Evolutionary conservation across 345 rosid genomes (phyloP).

Genomic region (Heritiera fomes): DNA sequence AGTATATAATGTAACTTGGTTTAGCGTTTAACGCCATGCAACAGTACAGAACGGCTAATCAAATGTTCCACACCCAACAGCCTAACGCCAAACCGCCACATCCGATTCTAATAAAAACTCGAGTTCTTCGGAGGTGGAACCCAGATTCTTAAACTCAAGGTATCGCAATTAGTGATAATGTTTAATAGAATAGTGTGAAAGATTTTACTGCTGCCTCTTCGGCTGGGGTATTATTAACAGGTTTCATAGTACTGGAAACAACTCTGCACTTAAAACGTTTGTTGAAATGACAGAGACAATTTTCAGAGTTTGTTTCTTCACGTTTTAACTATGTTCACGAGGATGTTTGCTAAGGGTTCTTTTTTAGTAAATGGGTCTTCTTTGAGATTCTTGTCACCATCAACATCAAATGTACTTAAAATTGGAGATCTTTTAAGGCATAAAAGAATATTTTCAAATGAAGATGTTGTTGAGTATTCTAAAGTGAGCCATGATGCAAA

Average conservation of each 20-base stretch:
- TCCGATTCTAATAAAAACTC: background rate
- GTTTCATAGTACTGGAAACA: background rate
- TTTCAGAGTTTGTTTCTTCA: background rate
- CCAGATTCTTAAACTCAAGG: background rate
- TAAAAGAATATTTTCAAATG: conserved; percentile 55
- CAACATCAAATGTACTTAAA: conserved; percentile 38
- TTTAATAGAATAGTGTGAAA: background rate
- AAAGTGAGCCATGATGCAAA: conserved; percentile 74
- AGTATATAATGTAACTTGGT: no score
- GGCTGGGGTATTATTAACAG: no score
- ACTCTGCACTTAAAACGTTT: background rate
- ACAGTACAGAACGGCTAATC: background rate
- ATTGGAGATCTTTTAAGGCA: conserved; percentile 62
- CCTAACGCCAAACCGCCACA: background rate
- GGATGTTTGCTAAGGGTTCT: background rate
- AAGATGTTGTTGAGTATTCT: conserved; percentile 68
- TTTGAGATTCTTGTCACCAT: conserved; percentile 51
- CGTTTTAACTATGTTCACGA: background rate
- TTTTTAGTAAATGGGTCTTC: conserved; percentile 17
- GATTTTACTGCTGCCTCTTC: background rate
- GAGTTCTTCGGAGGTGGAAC: background rate
- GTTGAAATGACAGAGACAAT: background rate
- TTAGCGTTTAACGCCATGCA: background rate
- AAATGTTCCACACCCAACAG: background rate
- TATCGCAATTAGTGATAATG: background rate